Evolutionary conservation across 148 eudicot species (phyloP), one percentile per base, ranked within the genome.

Genomic region (Camellia japonica): DNA sequence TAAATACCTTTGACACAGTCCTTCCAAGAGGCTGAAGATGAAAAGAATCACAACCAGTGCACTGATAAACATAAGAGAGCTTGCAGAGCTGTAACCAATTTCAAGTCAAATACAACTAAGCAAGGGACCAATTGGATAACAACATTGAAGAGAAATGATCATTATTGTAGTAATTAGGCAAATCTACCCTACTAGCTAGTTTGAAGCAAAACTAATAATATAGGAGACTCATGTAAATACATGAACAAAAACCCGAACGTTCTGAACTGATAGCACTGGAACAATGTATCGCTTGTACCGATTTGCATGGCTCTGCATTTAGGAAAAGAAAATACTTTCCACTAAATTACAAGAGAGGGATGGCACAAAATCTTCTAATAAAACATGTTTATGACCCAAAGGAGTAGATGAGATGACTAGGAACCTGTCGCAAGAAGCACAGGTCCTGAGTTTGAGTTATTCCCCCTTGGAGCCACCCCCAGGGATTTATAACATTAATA

Each of bases 21-120:
- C 99, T 90, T 49, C 95, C 99, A 52, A 97, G 81, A 42, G 97
- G 86, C 88, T 97, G 99, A 63, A 97, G 96, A 87, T 93, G 99
- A 87, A 90, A 97, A 58, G 98, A 92, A 87, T 97, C 99, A 87
- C 99, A 97, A 59, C 98, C 97, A 84, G 81, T 84, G 80, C 99
- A 94, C 80, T 97, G 99, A 78, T 92, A 94, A 18, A 97, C 86
- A 74, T 97, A 97, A 3, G 98, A 97, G 67, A 97, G 86, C 91
- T 94, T 97, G 99, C 98, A 69, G 98, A 96, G 41, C 99, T 96
- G 93, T 82, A 89, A 73, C 23, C 65, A 79, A 49, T 71, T 3
- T 67, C 15, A 38, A 80, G 79, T 75, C 63, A 83, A 42, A 52
- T 2, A 19, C 23, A 76, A 74, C 16, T 18, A 71, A 64, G 20